These are phyloP conservation scores for Aspergillus leporis DNA, from an alignment of 495 filamentous ascomycete genomes.

Conservation along the genomic window DNA sequence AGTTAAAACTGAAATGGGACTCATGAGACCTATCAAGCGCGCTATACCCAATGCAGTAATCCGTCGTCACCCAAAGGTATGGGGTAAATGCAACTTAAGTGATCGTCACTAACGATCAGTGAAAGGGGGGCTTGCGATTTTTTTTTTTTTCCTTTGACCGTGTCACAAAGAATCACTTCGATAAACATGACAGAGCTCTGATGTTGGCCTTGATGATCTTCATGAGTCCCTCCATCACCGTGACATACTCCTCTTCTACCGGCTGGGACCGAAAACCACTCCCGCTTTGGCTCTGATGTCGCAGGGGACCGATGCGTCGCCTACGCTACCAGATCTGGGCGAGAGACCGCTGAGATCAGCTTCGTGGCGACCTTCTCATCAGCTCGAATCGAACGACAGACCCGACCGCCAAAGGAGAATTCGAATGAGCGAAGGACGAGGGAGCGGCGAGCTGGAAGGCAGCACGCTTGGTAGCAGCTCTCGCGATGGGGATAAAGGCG, in stretches of 20 bases:
- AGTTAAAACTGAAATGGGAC: too few relatives aligned
- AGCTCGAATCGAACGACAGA: slow-evolving; percentile 20
- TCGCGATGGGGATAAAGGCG: slow-evolving; percentile 36
- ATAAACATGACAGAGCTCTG: slow-evolving; percentile 4
- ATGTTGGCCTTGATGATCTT: slow-evolving; percentile 5
- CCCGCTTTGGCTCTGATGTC: slow-evolving; percentile 28
- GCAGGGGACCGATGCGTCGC: slow-evolving; percentile 23
- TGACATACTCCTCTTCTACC: slow-evolving; percentile 25
- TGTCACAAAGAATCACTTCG: neutral
- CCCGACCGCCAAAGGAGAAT: slow-evolving; percentile 20
- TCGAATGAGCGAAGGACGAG: slow-evolving; percentile 34
- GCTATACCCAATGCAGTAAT: neutral
- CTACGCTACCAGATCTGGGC: slow-evolving; percentile 17
- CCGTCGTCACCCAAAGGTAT: neutral
- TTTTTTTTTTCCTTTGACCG: neutral
- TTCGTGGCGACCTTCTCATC: slow-evolving; percentile 10
- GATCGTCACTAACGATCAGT: neutral
- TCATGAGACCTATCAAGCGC: neutral
- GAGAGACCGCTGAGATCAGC: slow-evolving; percentile 12
- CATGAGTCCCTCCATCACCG: slow-evolving; percentile 24
- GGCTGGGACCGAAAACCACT: slow-evolving; percentile 24
- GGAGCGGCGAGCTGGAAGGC: slow-evolving; percentile 42
- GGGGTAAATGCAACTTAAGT: neutral
- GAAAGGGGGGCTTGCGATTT: neutral
- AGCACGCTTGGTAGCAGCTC: slow-evolving; percentile 44